Evolutionary conservation across 83 land plant genomes (phyloP).

Genomic region (Thuja plicata): DNA sequence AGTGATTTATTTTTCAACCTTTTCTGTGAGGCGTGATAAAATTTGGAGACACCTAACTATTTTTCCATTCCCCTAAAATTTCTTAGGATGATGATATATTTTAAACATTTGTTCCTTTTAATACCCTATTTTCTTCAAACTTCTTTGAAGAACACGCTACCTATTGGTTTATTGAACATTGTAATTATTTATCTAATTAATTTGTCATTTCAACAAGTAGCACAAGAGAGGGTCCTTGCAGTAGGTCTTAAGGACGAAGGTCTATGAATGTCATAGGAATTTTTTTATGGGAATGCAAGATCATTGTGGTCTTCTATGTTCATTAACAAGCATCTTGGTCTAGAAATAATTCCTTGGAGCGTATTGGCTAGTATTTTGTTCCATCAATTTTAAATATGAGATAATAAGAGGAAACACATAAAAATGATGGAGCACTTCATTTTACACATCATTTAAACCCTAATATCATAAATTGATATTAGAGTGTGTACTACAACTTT

Average conservation of each 20-base stretch:
- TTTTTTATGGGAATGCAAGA: constrained; percentile 79
- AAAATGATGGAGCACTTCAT: neutral
- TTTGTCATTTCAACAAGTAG: constrained; percentile 36
- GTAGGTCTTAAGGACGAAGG: constrained; percentile 81
- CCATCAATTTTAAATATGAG: neutral
- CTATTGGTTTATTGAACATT: neutral
- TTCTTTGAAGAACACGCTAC: neutral
- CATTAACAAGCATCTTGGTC: constrained; percentile 66
- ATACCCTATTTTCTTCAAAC: constrained; percentile 1
- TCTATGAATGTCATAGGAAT: constrained; percentile 77
- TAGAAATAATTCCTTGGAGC: constrained; percentile 44
- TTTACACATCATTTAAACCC: neutral
- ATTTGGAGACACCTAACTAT: neutral
- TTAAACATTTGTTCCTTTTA: neutral
- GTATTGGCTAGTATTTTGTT: constrained; percentile 27
- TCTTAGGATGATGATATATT: neutral
- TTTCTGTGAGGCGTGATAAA: constrained; percentile 35
- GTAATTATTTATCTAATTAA: neutral
- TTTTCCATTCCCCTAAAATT: neutral
- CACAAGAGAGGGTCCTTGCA: constrained; percentile 56
- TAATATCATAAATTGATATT: neutral
- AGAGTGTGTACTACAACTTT: neutral
- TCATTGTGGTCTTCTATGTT: constrained; percentile 72
- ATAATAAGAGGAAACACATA: neutral
- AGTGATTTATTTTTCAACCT: constrained; percentile 41